phyloP scores from a whole-genome alignment of 495 filamentous ascomycete genomes.

The Pseudoneurospora amorphoporcata region DNA sequence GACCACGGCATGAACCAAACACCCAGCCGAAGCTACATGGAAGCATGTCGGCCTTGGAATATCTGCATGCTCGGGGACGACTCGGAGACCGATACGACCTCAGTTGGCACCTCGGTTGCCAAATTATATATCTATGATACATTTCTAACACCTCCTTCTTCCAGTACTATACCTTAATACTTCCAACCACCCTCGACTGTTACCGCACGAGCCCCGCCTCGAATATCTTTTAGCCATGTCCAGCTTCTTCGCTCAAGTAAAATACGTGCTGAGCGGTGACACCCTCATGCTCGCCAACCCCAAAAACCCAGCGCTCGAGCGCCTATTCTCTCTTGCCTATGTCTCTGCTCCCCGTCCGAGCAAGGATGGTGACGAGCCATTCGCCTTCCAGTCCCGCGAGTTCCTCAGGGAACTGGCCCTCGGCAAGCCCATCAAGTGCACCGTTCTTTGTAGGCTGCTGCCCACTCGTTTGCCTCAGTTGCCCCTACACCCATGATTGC shows the following conservation, averaged over 20 bases:
- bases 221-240: constrained; percentile 15
- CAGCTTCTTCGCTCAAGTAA: constrained; percentile 64
- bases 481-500: background rate
- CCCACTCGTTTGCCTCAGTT: background rate
- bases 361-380: constrained; percentile 86
- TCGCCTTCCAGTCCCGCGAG: constrained; percentile 87
- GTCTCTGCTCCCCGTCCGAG: constrained; percentile 77
- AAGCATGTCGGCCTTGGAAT: background rate
- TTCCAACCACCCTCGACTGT: background rate
- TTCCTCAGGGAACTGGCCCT: constrained; percentile 74
- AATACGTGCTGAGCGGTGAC: constrained; percentile 87
- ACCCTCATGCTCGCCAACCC: constrained; percentile 68
- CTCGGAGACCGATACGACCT: background rate
- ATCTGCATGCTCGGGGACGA: background rate
- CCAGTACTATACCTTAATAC: background rate
- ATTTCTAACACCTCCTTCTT: background rate
- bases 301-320: constrained; percentile 67
- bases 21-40: background rate
- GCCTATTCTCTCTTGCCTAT: constrained; percentile 79
- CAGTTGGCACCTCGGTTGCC: background rate
- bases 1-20: background rate
- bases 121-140: background rate
- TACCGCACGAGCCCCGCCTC: background rate
- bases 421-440: constrained; percentile 78
- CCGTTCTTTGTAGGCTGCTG: constrained; percentile 43